phyloP scores from a whole-genome alignment of 2,329 filamentous ascomycete genomes.

The Passalora sequoiae region DNA sequence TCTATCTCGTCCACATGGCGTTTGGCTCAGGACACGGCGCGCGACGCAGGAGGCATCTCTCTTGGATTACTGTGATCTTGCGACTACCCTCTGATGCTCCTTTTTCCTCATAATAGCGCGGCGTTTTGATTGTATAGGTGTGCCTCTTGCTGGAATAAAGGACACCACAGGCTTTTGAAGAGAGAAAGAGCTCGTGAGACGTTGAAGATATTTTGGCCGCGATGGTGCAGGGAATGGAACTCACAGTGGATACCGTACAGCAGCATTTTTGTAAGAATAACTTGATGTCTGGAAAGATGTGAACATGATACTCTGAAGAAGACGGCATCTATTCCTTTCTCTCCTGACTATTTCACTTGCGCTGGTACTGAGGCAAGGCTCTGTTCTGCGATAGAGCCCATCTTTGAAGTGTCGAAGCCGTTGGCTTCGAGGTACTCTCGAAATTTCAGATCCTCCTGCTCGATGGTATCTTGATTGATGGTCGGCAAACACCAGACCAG shows the following conservation, averaged over 20 bases:
- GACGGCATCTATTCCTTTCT: no score
- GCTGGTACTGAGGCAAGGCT: no score
- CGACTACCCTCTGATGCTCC: conserved; percentile 1
- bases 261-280: no score
- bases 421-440: conserved; percentile 65
- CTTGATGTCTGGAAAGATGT: no score
- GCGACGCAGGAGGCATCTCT: no score
- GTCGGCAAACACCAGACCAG: conserved; percentile 66
- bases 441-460: conserved; percentile 70
- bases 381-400: conserved; percentile 22
- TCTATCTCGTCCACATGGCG: background rate
- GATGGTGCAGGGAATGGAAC: no score
- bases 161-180: background rate
- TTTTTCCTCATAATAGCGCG: background rate
- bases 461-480: conserved; percentile 79
- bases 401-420: conserved; percentile 62
- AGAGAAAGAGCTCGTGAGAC: conserved; percentile 1
- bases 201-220: no score
- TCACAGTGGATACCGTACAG: no score
- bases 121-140: background rate
- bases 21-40: no score
- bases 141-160: background rate
- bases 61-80: background rate
- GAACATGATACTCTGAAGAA: no score
- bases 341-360: no score